These are phyloP conservation scores for Pseudocohnilembus persalinus DNA, from an alignment of 169 alveolate species.

Conservation along the genomic window DNA sequence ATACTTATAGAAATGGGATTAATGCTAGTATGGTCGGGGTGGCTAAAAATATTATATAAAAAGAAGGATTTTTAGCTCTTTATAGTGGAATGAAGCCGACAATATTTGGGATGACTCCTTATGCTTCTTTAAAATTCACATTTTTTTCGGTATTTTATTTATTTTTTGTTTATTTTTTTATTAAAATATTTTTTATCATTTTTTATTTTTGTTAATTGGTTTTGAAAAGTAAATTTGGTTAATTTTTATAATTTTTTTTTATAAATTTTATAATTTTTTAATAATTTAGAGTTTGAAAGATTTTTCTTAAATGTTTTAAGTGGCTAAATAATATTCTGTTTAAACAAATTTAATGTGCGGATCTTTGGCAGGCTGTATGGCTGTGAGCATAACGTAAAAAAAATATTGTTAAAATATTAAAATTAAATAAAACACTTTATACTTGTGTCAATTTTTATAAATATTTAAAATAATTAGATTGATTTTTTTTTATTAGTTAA, in stretches of 20 bases:
- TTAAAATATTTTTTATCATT: too few relatives aligned
- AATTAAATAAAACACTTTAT: too few relatives aligned
- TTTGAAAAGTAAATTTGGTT: conserved; percentile 20
- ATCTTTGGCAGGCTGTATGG: conserved; percentile 51
- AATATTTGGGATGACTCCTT: conserved; percentile 50
- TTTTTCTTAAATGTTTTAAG: background rate
- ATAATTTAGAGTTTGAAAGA: background rate
- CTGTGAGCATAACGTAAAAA: conserved; percentile 28
- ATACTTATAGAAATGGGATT: too few relatives aligned
- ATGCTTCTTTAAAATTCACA: conserved; percentile 47
- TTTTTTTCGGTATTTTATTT: conserved; percentile 22
- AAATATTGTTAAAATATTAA: too few relatives aligned
- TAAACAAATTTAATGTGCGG: conserved; percentile 35
- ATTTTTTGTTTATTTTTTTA: too few relatives aligned
- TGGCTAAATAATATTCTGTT: background rate
- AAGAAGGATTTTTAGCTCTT: conserved; percentile 52
- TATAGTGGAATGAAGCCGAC: conserved; percentile 62
- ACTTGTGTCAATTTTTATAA: too few relatives aligned
- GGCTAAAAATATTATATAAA: conserved; percentile 10
- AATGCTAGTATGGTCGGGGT: too few relatives aligned
- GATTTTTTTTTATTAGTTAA: too few relatives aligned
- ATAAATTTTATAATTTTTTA: background rate
- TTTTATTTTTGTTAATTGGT: too few relatives aligned
- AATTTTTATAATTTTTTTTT: conserved; percentile 16
- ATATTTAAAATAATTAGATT: too few relatives aligned